phyloP scores from a whole-genome alignment of 345 rosid species.

The Salix purpurea region DNA sequence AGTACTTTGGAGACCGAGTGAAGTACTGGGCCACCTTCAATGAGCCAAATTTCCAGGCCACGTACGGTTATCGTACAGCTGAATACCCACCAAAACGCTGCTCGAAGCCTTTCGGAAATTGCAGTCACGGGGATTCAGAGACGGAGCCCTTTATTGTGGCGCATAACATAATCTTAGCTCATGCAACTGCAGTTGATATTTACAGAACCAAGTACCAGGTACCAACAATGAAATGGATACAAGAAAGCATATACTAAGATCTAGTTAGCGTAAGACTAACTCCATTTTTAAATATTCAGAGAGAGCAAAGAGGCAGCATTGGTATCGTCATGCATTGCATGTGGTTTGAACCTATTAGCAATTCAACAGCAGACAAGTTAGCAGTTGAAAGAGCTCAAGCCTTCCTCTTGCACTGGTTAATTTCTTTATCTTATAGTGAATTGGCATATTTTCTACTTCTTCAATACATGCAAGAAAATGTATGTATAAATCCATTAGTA shows the following conservation, averaged over 20 bases:
- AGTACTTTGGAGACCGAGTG: slow-evolving; percentile 21
- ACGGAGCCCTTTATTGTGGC: slow-evolving; percentile 22
- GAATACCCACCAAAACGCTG: slow-evolving; percentile 21
- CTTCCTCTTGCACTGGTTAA: slow-evolving; percentile 12
- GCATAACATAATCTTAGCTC: slow-evolving; percentile 19
- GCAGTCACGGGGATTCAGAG: slow-evolving; percentile 15
- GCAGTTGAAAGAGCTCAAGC: slow-evolving; percentile 17
- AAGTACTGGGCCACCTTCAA: slow-evolving; percentile 25
- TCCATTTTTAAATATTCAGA: not conserved
- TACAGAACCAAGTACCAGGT: slow-evolving; percentile 25
- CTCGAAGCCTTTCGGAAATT: slow-evolving; percentile 18
- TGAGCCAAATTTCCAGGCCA: slow-evolving; percentile 18
- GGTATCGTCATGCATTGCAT: slow-evolving; percentile 13
- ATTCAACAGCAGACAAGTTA: slow-evolving; percentile 17
- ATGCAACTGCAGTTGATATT: slow-evolving; percentile 16
- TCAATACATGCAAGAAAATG: not conserved
- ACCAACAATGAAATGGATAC: not conserved
- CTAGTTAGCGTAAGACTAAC: not conserved
- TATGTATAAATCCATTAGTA: not conserved
- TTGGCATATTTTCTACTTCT: not conserved
- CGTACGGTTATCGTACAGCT: slow-evolving; percentile 9
- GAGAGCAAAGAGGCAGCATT: slow-evolving; percentile 19
- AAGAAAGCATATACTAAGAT: no score
- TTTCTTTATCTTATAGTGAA: not conserved
- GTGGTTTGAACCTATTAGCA: slow-evolving; percentile 17